Base-by-base conservation (phyloP, 306 rosid genomes). In the Heteromeles arbutifolia region DNA sequence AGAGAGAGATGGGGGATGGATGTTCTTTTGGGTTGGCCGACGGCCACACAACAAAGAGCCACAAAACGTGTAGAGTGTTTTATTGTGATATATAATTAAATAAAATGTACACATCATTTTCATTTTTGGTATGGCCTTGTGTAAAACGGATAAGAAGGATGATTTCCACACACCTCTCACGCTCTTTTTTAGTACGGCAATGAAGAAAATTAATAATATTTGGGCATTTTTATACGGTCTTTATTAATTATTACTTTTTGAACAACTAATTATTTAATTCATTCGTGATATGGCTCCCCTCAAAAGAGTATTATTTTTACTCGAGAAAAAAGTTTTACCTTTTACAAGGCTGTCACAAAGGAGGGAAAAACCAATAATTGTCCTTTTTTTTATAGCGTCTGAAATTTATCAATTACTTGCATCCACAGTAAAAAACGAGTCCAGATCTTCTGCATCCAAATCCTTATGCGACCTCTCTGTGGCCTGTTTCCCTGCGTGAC, bases 41-140 rank as follows among this genome's bases (percentile, higher is more conserved):
- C 45, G 76, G 76, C 83, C 88, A 83, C 86, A 86, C 67, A 74
- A 56, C 68, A 67, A 44, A 82, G 81, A 77, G 84, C 80, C 84
- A 77, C 84, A 80, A 82, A 72, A 18, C 70, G 65, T 68, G 78
- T 56, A 21, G 4, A 63, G 62, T 59, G 74, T 77, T 57, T 59
- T 69, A 69, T 57, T 5, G 59, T 45, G 29, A n/a, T 11, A 4
- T 32, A 10, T 44, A 61, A 34, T 9, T 37, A 58, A 9, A 56
- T 25, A 29, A 29, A 28, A 7, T 29, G 29, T 29, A 9, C 24
- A 26, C 66, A 62, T 62, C 37, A 26, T 62, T 62, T 61, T 61
- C 34, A 26, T 13, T 25, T 13, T 26, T 61, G 65, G 21, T 28
- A 6, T 18, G 24, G 67, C 67, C 22, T 18, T 5, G 41, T 29